Conservation (phyloP, 352 stramenopile species). For the Aphanomyces stellatus region DNA sequence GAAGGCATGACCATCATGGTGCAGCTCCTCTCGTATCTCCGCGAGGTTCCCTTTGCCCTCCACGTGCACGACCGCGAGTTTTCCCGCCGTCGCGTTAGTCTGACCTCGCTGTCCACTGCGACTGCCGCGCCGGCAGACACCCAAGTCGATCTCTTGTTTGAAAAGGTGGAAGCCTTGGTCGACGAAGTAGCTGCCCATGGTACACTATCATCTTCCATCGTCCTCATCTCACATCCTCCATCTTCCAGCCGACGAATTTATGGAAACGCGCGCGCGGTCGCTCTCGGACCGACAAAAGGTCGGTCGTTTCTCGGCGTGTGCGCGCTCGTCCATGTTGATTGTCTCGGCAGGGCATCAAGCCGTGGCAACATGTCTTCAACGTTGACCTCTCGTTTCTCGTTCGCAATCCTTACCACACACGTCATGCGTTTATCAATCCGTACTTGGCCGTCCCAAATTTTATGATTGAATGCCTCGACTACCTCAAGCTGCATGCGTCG, state of each 20-base stretch:
- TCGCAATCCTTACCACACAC: constrained; percentile 72
- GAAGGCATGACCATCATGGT: constrained; percentile 65
- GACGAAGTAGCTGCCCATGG: constrained; percentile 8
- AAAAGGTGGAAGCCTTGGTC: constrained; percentile 9
- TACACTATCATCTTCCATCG: background rate
- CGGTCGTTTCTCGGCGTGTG: background rate
- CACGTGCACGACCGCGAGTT: constrained; percentile 37
- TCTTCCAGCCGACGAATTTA: constrained; percentile 6
- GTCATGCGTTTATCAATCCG: constrained; percentile 69
- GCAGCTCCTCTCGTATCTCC: constrained; percentile 64
- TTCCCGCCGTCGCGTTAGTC: constrained; percentile 8
- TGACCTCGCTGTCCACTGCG: background rate
- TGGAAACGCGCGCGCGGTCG: background rate
- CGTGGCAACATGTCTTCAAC: constrained; percentile 77
- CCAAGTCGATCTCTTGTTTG: background rate
- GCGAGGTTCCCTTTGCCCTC: constrained; percentile 60
- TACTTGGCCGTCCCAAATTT: constrained; percentile 65
- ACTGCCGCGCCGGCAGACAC: background rate
- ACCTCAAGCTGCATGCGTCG: constrained; percentile 46
- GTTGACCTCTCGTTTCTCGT: constrained; percentile 61
- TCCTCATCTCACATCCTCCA: background rate
- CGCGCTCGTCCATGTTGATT: background rate
- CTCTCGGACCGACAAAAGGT: constrained; percentile 18
- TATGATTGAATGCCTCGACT: constrained; percentile 64
- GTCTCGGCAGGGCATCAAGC: constrained; percentile 50